Conservation (phyloP, 2,329 filamentous ascomycete genomes). For the Ascosphaera aggregata region DNA sequence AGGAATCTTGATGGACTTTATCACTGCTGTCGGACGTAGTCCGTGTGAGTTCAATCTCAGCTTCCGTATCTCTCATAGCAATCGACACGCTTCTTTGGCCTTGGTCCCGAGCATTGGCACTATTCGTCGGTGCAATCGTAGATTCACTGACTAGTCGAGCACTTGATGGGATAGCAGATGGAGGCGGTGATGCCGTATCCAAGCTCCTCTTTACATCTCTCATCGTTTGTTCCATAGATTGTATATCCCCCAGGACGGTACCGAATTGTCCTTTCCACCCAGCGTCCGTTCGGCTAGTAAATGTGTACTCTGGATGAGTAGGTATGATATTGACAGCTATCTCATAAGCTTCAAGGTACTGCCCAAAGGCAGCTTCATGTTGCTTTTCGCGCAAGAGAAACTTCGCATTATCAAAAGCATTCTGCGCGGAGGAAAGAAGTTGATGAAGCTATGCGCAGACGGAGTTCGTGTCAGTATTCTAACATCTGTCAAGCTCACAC, state of each 20-base stretch:
- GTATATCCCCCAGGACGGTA: constrained; percentile 34
- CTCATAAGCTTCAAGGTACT: constrained; percentile 63
- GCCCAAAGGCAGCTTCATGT: constrained; percentile 53
- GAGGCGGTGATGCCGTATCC: constrained; percentile 29
- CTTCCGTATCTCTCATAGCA: too few relatives aligned
- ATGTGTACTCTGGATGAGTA: constrained; percentile 48
- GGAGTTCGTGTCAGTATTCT: constrained; percentile 8
- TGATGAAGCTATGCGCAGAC: constrained; percentile 11
- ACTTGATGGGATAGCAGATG: constrained; percentile 14
- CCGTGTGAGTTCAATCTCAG: too few relatives aligned
- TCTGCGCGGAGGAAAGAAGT: constrained; percentile 14
- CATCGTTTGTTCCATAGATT: not conserved
- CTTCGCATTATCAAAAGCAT: constrained; percentile 14
- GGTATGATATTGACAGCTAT: constrained; percentile 58
- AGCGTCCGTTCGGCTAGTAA: constrained; percentile 32
- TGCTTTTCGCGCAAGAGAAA: constrained; percentile 12
- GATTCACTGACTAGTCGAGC: constrained; percentile 3
- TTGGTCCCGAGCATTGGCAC: constrained; percentile 1
- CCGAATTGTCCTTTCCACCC: constrained; percentile 27
- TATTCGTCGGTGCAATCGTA: constrained; percentile 3
- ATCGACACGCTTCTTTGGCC: not conserved
- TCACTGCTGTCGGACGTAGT: too few relatives aligned
- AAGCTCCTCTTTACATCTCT: not conserved
- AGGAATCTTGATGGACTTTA: too few relatives aligned
- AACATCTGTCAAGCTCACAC: too few relatives aligned